These are phyloP conservation scores for Hysterangium stoloniferum DNA, from an alignment of 768 basidiomycete genomes.

Conservation along the genomic window DNA sequence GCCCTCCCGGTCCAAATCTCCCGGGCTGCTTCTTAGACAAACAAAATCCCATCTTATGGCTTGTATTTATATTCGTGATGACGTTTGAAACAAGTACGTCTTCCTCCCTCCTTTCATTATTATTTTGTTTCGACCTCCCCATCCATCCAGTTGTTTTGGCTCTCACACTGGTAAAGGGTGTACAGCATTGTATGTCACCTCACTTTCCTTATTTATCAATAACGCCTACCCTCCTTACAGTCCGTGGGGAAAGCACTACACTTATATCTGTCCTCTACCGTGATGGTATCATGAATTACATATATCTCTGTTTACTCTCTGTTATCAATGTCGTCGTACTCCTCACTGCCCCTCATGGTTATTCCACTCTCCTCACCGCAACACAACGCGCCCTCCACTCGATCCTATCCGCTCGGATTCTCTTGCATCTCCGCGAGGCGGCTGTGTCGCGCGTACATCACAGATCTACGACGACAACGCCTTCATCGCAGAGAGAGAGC, in stretches of 20 bases:
- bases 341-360: slow-evolving; percentile 5
- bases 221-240: not conserved
- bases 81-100: not conserved
- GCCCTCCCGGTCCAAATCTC: slow-evolving; percentile 10
- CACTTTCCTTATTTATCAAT: not conserved
- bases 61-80: slow-evolving; percentile 13
- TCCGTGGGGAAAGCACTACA: not conserved
- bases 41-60: slow-evolving; percentile 14
- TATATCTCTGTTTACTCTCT: slow-evolving; percentile 1
- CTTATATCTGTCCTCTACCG: slow-evolving; percentile 2
- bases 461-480: not conserved
- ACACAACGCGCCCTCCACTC: not conserved
- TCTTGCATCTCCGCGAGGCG: not conserved
- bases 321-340: not conserved
- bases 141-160: not conserved
- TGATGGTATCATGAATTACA: not conserved
- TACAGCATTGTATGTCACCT: not conserved
- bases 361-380: not conserved
- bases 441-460: not conserved
- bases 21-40: slow-evolving; percentile 14
- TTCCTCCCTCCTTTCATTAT: too few species aligned
- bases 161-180: not conserved
- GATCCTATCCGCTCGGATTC: slow-evolving; percentile 1
- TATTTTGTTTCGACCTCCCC: not conserved
- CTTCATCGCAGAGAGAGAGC: not conserved